Evolutionary conservation across 2,329 filamentous ascomycete species (phyloP).

Genomic region (Bipolaris sorokiniana): DNA sequence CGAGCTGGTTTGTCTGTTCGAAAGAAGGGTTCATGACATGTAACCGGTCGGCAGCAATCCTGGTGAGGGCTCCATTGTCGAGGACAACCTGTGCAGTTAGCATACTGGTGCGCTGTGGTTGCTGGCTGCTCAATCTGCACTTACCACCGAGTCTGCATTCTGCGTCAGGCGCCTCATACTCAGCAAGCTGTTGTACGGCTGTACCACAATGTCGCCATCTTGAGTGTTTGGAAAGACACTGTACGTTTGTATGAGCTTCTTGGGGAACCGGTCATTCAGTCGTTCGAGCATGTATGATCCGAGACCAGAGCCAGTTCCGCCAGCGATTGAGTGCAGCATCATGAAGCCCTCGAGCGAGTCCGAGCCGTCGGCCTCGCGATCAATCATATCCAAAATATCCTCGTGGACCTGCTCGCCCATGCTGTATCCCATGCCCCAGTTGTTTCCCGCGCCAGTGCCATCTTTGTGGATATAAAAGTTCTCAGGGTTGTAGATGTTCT

Average conservation of each 20-base stretch:
- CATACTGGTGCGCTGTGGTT: neutral
- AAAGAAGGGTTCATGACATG: conserved; percentile 96
- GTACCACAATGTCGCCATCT: conserved; percentile 90
- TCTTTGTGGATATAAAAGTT: conserved; percentile 98
- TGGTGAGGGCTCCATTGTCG: conserved; percentile 90
- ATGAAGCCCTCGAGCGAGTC: conserved; percentile 99
- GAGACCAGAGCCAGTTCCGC: conserved; percentile 93
- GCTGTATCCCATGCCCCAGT: conserved; percentile 96
- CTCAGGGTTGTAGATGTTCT: conserved; percentile 99
- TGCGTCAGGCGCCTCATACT: conserved; percentile 90
- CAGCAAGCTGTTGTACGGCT: conserved; percentile 96
- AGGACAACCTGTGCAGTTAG: conserved; percentile 70
- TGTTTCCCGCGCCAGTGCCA: conserved; percentile 93
- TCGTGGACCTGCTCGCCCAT: conserved; percentile 91
- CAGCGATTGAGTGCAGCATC: conserved; percentile 97
- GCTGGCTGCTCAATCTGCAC: conserved; percentile 24
- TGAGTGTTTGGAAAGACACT: conserved; percentile 97
- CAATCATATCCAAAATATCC: conserved; percentile 99
- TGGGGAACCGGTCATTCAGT: conserved; percentile 96
- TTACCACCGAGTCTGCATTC: conserved; percentile 91
- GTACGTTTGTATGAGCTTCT: conserved; percentile 99
- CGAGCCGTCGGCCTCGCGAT: conserved; percentile 95
- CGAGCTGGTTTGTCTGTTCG: conserved; percentile 95
- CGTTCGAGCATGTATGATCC: conserved; percentile 94
- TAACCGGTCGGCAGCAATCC: conserved; percentile 91